Evolutionary conservation across 352 stramenopile species (phyloP), one percentile per base, ranked within the genome.

Genomic region (Phytophthora palmivora): DNA sequence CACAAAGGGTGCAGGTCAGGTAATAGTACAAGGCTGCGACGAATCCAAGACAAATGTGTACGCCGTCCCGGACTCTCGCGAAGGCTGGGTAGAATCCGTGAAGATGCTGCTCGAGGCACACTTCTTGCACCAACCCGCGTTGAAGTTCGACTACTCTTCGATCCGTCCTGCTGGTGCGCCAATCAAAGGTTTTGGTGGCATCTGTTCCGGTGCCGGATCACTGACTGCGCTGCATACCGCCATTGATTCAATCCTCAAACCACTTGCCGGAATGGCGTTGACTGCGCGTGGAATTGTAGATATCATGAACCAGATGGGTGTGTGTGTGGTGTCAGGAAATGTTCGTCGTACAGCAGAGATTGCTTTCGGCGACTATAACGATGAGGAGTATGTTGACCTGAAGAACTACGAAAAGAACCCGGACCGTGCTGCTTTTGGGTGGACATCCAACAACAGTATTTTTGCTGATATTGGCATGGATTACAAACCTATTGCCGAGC

Each of bases 401-500:
- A 98, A 98, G 63, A 83, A 97, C 67, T 98, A 98, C 60, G 67
- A 83, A 26, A 86, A 89, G 65, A 95, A 98, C 58, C 93, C 93
- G 5, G 83, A 98, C 9, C 87, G 94, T 8, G 80, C 74, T 6
- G 78, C 79, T 2, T 98, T 87, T 44, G 93, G 92, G 15, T 98
- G 94, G 94, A 97, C 92, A 21, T 97, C 85, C 14, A 98, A 98
- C 84, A 98, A 98, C 72, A 96, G 80, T 46, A 88, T 98, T n/a
- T 96, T 98, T 57, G 92, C 92, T 0, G 67, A 88, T 11, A 58
- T 98, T 15, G 94, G 93, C 32, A 98, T 98, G 93, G 84, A 97
- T 63, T 98, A 98, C 74, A 70, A 58, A 4, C 76, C 83, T 30
- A 93, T 98, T 54, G 91, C 84, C 26, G 63, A 96, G 51, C 88